Evolutionary conservation across 257 asterid genomes (phyloP).

Genomic region (Nicotiana tabacum): DNA sequence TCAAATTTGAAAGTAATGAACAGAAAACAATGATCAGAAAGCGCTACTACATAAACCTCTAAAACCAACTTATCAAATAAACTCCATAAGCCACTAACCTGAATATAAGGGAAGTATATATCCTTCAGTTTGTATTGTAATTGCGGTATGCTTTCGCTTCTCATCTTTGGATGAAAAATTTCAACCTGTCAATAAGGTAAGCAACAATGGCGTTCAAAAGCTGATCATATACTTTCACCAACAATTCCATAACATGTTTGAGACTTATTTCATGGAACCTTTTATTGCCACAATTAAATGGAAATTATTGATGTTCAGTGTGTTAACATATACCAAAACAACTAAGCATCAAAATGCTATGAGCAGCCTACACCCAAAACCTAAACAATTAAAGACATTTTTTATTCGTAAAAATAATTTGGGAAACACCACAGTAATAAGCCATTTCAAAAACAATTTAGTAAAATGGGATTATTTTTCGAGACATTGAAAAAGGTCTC

Average conservation of each 20-base stretch:
- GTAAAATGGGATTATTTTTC: not conserved
- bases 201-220: not conserved
- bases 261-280: not conserved
- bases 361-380: not conserved
- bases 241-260: not conserved
- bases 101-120: constrained; percentile 80
- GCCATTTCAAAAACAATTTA: not conserved
- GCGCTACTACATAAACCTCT: not conserved
- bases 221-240: not conserved
- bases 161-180: constrained; percentile 40
- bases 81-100: constrained; percentile 34
- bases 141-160: constrained; percentile 10
- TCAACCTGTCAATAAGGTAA: constrained; percentile 43
- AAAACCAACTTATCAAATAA: not conserved
- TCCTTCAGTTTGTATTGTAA: constrained; percentile 54
- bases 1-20: not conserved
- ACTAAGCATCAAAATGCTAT: not conserved
- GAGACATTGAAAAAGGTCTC: not conserved
- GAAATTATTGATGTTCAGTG: not conserved
- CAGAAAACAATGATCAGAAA: not conserved
- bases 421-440: not conserved
- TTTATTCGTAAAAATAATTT: not conserved
- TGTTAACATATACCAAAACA: not conserved
- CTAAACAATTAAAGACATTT: not conserved
- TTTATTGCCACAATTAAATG: too few species aligned